Conservation (phyloP, 2,329 filamentous ascomycete species). For the Cladosporium sp. region DNA sequence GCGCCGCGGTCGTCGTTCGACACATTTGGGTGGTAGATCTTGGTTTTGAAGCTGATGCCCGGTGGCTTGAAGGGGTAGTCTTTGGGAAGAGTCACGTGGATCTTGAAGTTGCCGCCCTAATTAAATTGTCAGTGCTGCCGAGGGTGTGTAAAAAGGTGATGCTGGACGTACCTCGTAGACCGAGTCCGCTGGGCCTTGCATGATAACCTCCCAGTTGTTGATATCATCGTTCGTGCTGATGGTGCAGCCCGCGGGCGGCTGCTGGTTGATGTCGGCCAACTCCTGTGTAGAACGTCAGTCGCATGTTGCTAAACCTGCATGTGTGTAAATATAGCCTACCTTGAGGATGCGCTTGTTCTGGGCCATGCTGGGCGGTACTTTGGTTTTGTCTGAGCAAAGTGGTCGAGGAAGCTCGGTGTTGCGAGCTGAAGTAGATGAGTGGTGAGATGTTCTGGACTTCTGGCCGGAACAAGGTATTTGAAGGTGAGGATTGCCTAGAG, state of each 20-base stretch:
- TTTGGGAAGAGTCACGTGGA: conserved; percentile 71
- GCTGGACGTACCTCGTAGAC: conserved; percentile 60
- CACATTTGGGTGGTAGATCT: conserved; percentile 95
- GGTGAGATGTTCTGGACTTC: neutral
- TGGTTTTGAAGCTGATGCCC: conserved; percentile 75
- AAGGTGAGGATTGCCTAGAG: neutral
- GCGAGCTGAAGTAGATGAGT: neutral
- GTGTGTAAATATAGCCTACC: conserved; percentile 2
- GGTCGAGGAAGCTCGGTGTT: neutral
- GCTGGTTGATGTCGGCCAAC: conserved; percentile 58
- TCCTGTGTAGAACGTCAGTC: conserved; percentile 50
- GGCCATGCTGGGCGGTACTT: conserved; percentile 28
- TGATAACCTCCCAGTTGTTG: conserved; percentile 67
- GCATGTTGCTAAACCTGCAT: neutral
- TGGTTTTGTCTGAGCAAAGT: neutral
- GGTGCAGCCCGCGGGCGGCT: conserved; percentile 59
- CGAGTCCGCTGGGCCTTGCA: conserved; percentile 67
- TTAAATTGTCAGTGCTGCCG: conserved; percentile 5
- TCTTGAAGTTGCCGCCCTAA: conserved; percentile 71
- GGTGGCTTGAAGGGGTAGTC: conserved; percentile 93
- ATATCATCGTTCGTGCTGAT: conserved; percentile 66
- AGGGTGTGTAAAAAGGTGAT: conserved; percentile 23
- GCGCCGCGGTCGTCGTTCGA: conserved; percentile 82
- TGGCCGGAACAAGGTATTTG: neutral
- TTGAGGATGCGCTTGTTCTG: conserved; percentile 49